Percentiles rank a stretch among this genome's conserved stretches.
Evolutionary conservation across 2,329 filamentous ascomycete genomes (phyloP).

Genomic region (Onygenales sp.): DNA sequence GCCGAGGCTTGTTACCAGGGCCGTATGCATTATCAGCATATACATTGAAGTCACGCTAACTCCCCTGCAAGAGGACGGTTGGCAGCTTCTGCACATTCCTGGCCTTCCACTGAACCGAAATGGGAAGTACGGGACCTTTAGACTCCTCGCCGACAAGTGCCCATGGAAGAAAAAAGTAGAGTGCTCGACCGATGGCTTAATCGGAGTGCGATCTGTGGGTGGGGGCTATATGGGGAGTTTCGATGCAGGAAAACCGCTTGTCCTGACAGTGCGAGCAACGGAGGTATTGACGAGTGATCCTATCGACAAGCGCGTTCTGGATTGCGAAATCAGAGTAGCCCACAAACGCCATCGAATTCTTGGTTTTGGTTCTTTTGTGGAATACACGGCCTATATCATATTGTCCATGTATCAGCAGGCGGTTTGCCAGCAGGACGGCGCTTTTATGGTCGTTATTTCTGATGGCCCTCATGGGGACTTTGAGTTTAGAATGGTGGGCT

Average conservation of each 20-base stretch:
- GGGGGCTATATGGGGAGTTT: neutral
- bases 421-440: neutral
- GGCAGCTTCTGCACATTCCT: neutral
- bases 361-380: neutral
- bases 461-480: conserved; percentile 1
- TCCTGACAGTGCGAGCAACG: neutral
- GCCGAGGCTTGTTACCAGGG: neutral
- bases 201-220: neutral
- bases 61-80: neutral
- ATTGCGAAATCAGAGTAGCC: neutral
- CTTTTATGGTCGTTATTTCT: neutral
- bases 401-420: neutral
- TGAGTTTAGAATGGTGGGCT: neutral
- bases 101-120: neutral
- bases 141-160: neutral
- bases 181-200: neutral
- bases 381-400: neutral
- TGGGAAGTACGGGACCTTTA: neutral
- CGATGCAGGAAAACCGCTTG: neutral
- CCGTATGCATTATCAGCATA: neutral
- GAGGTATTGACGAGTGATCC: neutral
- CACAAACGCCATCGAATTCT: neutral
- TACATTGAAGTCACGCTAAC: neutral
- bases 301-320: neutral
- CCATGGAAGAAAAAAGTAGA: neutral